These are phyloP conservation scores for Lathyrus aphaca DNA, from an alignment of 306 rosid species.

Conservation along the genomic window DNA sequence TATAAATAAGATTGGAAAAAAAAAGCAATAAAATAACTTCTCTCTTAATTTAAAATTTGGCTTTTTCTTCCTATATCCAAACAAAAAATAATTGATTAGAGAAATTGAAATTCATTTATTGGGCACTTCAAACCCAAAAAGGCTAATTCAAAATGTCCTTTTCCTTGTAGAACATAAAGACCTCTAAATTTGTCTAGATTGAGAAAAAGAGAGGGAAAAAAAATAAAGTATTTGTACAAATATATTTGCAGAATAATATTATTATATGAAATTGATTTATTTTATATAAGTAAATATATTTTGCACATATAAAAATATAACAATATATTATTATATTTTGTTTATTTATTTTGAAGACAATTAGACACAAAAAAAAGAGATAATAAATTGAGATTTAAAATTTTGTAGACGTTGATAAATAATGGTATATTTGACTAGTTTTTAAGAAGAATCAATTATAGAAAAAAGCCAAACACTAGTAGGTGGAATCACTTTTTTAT, in stretches of 20 bases:
- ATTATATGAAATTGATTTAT: neutral
- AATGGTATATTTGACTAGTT: neutral
- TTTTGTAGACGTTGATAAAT: too few relatives aligned
- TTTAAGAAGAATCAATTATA: neutral
- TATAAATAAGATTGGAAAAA: neutral
- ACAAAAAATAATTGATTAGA: neutral
- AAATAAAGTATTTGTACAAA: neutral
- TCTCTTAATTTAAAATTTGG: slow-evolving; percentile 9
- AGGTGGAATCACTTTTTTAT: slow-evolving; percentile 13
- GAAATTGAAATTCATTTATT: neutral
- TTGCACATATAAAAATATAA: neutral
- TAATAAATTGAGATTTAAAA: too few relatives aligned
- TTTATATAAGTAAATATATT: neutral
- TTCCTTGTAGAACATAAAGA: neutral
- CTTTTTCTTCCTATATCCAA: neutral
- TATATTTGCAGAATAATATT: neutral
- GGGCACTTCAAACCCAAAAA: slow-evolving; percentile 17
- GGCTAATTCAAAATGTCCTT: neutral
- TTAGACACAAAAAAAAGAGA: too few relatives aligned
- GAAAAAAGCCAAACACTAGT: neutral
- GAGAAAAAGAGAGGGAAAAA: neutral
- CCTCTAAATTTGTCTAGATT: slow-evolving; percentile 1
- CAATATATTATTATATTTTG: too few relatives aligned
- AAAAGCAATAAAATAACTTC: slow-evolving; percentile 17
- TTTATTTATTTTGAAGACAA: too few relatives aligned